Percentiles rank a stretch among this genome's conserved stretches.
phyloP scores from a whole-genome alignment of 2,329 filamentous ascomycete genomes.

The Cladobotryum protrusum region DNA sequence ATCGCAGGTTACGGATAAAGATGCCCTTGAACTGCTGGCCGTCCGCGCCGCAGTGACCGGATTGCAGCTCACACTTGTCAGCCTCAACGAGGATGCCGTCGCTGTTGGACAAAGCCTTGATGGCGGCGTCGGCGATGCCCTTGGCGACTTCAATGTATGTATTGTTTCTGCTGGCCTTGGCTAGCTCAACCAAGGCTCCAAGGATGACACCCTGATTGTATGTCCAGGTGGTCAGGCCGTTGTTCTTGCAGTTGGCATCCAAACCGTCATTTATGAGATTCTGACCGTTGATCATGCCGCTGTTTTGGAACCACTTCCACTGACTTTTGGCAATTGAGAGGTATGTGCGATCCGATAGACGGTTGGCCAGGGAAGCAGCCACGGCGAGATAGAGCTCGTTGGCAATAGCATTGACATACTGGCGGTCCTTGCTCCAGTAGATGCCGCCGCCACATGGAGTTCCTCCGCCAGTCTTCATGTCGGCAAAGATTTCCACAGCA shows the following conservation, averaged over 20 bases:
- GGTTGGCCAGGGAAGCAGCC: conserved; percentile 47
- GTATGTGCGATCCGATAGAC: conserved; percentile 37
- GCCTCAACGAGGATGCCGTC: conserved; percentile 40
- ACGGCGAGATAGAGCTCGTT: conserved; percentile 54
- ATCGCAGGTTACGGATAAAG: conserved; percentile 58
- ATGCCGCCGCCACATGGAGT: conserved; percentile 49
- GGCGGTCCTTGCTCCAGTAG: conserved; percentile 48
- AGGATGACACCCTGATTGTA: conserved; percentile 57
- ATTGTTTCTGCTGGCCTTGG: conserved; percentile 36
- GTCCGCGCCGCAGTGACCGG: conserved; percentile 38
- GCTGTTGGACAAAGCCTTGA: conserved; percentile 36
- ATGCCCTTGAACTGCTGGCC: conserved; percentile 67
- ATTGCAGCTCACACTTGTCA: conserved; percentile 28
- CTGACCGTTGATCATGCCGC: conserved; percentile 46
- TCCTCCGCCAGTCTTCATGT: conserved; percentile 44
- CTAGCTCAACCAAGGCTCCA: conserved; percentile 48
- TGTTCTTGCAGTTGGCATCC: conserved; percentile 42
- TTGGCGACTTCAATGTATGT: conserved; percentile 37
- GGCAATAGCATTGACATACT: conserved; percentile 48
- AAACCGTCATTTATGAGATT: conserved; percentile 51
- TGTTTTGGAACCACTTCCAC: conserved; percentile 47
- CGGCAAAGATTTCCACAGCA: conserved; percentile 48
- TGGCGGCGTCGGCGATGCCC: conserved; percentile 47
- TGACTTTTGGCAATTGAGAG: conserved; percentile 42
- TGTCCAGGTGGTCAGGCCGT: conserved; percentile 43